Evolutionary conservation across 441 rosid genomes (phyloP).

Genomic region (Manihot esculenta): DNA sequence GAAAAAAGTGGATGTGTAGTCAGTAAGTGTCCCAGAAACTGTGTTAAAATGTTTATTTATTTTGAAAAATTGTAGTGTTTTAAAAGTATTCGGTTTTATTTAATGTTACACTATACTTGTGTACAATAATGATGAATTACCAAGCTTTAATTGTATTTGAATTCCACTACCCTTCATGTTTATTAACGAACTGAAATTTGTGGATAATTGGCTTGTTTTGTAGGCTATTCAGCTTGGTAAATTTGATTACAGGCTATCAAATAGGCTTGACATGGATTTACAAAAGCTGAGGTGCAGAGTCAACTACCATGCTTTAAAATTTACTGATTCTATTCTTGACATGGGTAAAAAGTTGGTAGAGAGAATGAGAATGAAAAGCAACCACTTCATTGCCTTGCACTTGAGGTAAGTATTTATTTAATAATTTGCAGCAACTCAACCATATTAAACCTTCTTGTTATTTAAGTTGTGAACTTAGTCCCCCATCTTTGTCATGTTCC

Average conservation of each 20-base stretch:
- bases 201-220: conserved; percentile 17
- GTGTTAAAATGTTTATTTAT: background rate
- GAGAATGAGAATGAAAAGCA: conserved; percentile 69
- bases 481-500: background rate
- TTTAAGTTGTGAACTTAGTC: background rate
- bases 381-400: conserved; percentile 81
- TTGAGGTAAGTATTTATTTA: too few species aligned
- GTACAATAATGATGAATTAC: too few species aligned
- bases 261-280: conserved; percentile 61
- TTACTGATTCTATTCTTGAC: conserved; percentile 64
- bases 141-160: background rate
- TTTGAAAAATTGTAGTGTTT: background rate
- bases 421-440: too few species aligned
- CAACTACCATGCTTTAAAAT: conserved; percentile 78
- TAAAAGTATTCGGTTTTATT: background rate
- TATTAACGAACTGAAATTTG: background rate
- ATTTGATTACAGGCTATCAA: conserved; percentile 88
- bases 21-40: background rate
- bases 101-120: background rate
- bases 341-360: conserved; percentile 66
- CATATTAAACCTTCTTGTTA: conserved; percentile 2
- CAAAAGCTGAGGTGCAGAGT: conserved; percentile 93
- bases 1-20: background rate
- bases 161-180: background rate
- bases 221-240: conserved; percentile 82